Evolutionary conservation across 495 filamentous ascomycete genomes (phyloP).

Genomic region (Neurospora intermedia): DNA sequence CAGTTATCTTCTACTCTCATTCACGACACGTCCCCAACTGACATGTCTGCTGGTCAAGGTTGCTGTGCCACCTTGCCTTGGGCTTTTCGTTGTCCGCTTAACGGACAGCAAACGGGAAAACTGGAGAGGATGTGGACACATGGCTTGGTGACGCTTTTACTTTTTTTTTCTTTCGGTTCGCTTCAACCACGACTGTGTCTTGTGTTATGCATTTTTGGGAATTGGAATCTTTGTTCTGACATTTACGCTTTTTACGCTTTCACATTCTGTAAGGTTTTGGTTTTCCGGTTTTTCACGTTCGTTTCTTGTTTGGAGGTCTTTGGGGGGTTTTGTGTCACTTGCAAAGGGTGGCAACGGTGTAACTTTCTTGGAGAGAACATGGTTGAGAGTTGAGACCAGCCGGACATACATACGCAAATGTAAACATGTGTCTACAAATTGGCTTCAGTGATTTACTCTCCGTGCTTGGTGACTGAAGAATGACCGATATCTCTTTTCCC

Average conservation of each 20-base stretch:
- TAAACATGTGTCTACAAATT: background rate
- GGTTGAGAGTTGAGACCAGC: background rate
- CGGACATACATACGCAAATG: background rate
- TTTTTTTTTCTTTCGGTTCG: background rate
- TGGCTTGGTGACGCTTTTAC: background rate
- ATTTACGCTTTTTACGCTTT: background rate
- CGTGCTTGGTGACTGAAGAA: background rate
- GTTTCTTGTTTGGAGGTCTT: background rate
- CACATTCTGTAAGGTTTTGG: background rate
- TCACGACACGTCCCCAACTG: background rate
- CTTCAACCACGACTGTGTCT: background rate
- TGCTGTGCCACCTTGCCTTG: background rate
- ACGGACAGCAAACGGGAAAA: background rate
- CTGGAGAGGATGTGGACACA: background rate
- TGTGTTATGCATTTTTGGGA: background rate
- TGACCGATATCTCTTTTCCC: too few relatives aligned
- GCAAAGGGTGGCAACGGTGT: background rate
- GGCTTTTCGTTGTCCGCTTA: background rate
- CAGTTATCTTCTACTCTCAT: constrained; percentile 4
- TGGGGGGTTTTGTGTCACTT: background rate
- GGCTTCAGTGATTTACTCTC: background rate
- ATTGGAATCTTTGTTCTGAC: background rate
- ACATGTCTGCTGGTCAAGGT: background rate
- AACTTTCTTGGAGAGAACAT: background rate
- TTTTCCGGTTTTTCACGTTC: background rate